Base-by-base conservation (phyloP, 176 grass and related monocot species). In the Microstegium vimineum region DNA sequence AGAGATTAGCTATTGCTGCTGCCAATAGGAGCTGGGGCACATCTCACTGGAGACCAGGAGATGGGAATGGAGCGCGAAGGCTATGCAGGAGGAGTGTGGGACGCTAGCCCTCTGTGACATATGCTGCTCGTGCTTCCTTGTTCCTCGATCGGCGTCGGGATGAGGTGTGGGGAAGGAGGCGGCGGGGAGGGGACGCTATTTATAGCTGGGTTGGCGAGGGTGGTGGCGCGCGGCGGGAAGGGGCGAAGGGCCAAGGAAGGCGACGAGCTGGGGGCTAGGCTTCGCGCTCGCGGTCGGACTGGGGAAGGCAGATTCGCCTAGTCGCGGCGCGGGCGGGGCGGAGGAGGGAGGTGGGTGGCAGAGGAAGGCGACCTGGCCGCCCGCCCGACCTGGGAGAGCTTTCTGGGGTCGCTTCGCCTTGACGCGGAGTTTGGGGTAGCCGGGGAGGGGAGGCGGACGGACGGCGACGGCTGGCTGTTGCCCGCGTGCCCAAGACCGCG, bases 31-130 rank as follows among this genome's bases (percentile, higher is more conserved):
- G 82, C 73, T 92, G 77, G 94, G 81, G 92, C 82, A 95, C 90
- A 95, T 93, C 90, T 98, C 92, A 85, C 92, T 93, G 90, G 90
- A 95, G 14, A 97, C 90, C 7, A 97, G 92, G 90, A 94, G 90
- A 71, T 94, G 94, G 73, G 92, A 97, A 84, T 97, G 94, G 88
- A 87, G 88, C 73, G 90, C 86, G 94, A 90, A 92, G 77, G 94
- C 94, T 85, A 94, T 87, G 62, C 22, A 73, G 82, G 92, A 89
- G 63, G 81, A 97, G 75, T 97, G 94, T 83, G 92, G 94, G 75
- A 97, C 92, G 94, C 73, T 92, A 61, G 83, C 32, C 42, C 94
- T 80, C 69, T 97, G 92, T 90, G 92, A 94, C 94, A 97, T 94
- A 92, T 83, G 94, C 84, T 78, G 78, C 60, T 49, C 67, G 57